phyloP scores from a whole-genome alignment of 2,329 filamentous ascomycete species.

The Pseudogymnoascus sp. region DNA sequence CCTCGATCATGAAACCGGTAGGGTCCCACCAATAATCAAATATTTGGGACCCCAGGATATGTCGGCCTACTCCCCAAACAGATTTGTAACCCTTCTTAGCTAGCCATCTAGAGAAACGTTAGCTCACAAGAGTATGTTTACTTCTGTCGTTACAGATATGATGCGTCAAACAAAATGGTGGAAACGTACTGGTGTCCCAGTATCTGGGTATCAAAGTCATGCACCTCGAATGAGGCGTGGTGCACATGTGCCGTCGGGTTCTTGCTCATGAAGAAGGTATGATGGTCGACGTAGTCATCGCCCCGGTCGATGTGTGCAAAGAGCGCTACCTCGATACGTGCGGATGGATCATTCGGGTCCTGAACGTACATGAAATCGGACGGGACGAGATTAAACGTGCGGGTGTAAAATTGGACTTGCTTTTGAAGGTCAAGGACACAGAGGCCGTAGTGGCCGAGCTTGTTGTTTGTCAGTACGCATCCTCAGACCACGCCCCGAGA shows the following conservation, averaged over 20 bases:
- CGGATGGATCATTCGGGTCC: conserved; percentile 10
- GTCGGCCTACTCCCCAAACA: conserved; percentile 59
- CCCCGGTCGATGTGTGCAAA: conserved; percentile 52
- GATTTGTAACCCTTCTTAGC: conserved; percentile 52
- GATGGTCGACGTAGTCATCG: conserved; percentile 44
- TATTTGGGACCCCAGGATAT: conserved; percentile 58
- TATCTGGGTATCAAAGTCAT: conserved; percentile 64
- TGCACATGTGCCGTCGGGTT: conserved; percentile 36
- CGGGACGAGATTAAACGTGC: conserved; percentile 45
- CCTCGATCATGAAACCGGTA: conserved; percentile 53
- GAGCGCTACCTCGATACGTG: conserved; percentile 34
- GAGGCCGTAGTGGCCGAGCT: conserved; percentile 49
- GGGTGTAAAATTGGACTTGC: conserved; percentile 43
- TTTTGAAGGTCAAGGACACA: conserved; percentile 46
- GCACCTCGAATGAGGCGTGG: conserved; percentile 64
- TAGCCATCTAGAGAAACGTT: conserved; percentile 40
- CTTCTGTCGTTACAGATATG: not conserved
- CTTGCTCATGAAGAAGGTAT: conserved; percentile 45
- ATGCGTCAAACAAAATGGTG: not conserved
- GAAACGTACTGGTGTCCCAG: conserved; percentile 48
- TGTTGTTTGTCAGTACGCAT: conserved; percentile 28
- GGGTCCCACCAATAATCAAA: conserved; percentile 66
- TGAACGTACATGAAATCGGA: conserved; percentile 33
- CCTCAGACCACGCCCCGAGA: conserved; percentile 33
- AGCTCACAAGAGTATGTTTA: not conserved